Evolutionary conservation across 2,329 filamentous ascomycete species (phyloP).

Genomic region (Helicocarpus griseus): DNA sequence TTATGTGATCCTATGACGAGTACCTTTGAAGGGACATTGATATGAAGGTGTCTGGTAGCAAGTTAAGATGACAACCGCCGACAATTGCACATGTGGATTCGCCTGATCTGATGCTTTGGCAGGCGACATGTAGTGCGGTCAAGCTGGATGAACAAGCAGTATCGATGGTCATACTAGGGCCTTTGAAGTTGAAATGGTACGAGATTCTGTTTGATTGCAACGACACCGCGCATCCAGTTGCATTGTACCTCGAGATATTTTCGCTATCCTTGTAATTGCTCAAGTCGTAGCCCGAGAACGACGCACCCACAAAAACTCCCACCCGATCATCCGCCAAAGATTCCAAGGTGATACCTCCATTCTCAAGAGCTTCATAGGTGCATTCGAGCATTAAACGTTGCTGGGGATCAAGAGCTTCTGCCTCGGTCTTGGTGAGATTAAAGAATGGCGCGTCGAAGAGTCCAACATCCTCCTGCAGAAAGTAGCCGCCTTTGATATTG

Average conservation of each 20-base stretch:
- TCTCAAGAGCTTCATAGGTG: conserved; percentile 54
- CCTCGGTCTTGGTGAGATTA: conserved; percentile 68
- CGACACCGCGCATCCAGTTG: conserved; percentile 18
- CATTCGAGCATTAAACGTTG: conserved; percentile 50
- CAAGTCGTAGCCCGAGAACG: conserved; percentile 18
- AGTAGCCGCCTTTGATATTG: background rate
- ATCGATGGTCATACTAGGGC: conserved; percentile 20
- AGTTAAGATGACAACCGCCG: conserved; percentile 17
- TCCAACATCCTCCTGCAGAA: conserved; percentile 28
- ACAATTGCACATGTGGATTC: conserved; percentile 19
- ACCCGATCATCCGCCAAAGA: background rate
- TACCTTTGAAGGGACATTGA: conserved; percentile 20
- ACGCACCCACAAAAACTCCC: conserved; percentile 4
- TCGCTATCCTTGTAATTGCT: conserved; percentile 17
- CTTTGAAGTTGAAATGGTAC: conserved; percentile 20
- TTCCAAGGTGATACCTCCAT: background rate
- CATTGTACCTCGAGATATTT: conserved; percentile 13
- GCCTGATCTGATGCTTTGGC: conserved; percentile 17
- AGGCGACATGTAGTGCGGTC: conserved; percentile 20
- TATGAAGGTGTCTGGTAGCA: conserved; percentile 19
- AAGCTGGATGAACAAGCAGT: conserved; percentile 21
- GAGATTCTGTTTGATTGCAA: conserved; percentile 21
- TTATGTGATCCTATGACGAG: conserved; percentile 1
- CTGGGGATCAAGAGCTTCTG: conserved; percentile 55
- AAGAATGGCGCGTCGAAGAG: conserved; percentile 66